These are phyloP conservation scores for Thelephora terrestris DNA, from an alignment of 1,284 basidiomycete species.

Conservation along the genomic window DNA sequence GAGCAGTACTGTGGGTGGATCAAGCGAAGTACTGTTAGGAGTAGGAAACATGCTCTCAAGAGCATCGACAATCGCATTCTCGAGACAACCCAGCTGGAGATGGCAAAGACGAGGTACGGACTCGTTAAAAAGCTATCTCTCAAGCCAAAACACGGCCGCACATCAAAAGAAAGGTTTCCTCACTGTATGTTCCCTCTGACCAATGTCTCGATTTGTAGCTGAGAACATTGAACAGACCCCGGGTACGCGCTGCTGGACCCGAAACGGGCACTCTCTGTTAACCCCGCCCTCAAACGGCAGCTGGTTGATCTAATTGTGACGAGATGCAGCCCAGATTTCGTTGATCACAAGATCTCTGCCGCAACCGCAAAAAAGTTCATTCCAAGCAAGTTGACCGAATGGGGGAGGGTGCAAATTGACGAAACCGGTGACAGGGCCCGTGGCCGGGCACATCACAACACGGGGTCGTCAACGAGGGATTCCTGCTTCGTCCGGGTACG, in stretches of 20 bases:
- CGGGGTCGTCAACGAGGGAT: neutral
- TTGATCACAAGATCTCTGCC: too few species aligned
- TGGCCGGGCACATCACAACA: neutral
- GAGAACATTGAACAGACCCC: too few species aligned
- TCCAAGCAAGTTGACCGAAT: neutral
- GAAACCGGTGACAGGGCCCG: neutral
- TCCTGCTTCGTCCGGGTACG: neutral
- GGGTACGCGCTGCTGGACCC: too few species aligned
- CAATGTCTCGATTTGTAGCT: too few species aligned
- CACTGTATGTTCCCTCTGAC: too few species aligned
- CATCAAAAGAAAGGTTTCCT: neutral
- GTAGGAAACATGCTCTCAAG: constrained; percentile 16
- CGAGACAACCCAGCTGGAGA: neutral
- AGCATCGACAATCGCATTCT: constrained; percentile 17
- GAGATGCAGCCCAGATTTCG: too few species aligned
- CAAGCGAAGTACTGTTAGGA: constrained; percentile 12
- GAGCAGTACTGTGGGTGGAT: constrained; percentile 28
- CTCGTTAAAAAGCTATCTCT: neutral
- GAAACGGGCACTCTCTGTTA: too few species aligned
- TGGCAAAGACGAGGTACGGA: neutral
- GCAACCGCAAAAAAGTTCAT: neutral
- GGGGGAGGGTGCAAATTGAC: neutral
- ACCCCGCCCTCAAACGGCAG: too few species aligned
- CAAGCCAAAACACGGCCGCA: neutral
- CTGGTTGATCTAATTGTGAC: too few species aligned